Base-by-base conservation (phyloP, 129 eudicot species). In the Logfia minima region DNA sequence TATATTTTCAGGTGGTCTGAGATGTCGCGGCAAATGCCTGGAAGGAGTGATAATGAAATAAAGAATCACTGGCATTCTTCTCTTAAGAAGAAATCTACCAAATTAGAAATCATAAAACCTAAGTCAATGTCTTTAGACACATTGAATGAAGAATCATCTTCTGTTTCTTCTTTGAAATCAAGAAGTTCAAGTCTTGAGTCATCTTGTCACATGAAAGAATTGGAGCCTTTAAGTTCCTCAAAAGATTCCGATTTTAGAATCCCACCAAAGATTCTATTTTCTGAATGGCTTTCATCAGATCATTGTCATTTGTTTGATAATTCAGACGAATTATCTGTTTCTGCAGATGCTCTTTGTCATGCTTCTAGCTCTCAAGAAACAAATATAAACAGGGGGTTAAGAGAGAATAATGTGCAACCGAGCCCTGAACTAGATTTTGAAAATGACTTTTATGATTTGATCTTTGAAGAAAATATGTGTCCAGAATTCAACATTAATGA, bases 11-110 rank as follows among this genome's bases (percentile, higher is more conserved):
- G 97, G 90, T 91, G 97, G 97, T 86, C 97, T 48, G 92, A 84
- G 29, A 92, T 92, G 72, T 86, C 96, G 55, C 86, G 83, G 5
- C 90, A 84, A 66, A 84, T 92, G 67, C 96, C 95, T 3, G 97
- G 97, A 67, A 85, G 96, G 65, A 89, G 90, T 18, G 97, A 91
- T 74, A 91, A 91, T 14, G 97, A 91, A 83, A 85, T 91, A n/a
- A 91, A 88, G 78, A 89, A 91, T 85, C 72, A 89, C 21, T 91
- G 95, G 97, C 95, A 91, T 77, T 87, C 97, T 11, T 84, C 81
- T 66, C 74, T 92, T 14, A 92, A 92, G 88, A 89, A 87, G 82
- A 84, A 73, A 71, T 17, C 22, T 1, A 48, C 63, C 11, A 61
- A 79, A 21, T 31, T 37, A 68, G 29, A 77, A 17, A 77, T 35